Percentiles rank a stretch among this genome's conserved stretches.
These are phyloP conservation scores for Actinomortierella ambigua DNA, from an alignment of 371 early-diverging fungal species.

Conservation along the genomic window DNA sequence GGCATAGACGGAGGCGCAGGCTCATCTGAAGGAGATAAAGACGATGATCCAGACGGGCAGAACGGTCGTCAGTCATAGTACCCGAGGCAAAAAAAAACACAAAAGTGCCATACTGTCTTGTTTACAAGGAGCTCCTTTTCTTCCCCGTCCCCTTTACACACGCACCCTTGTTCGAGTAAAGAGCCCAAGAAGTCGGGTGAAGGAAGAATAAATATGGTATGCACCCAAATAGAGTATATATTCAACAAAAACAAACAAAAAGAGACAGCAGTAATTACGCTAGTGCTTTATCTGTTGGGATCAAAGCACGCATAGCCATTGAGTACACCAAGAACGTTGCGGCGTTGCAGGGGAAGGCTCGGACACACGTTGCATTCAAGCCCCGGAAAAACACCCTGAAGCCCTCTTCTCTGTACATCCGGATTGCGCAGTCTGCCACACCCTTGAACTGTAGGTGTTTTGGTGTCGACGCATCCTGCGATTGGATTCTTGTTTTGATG, in stretches of 20 bases:
- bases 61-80: not conserved
- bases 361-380: constrained; percentile 72
- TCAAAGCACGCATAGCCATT: constrained; percentile 54
- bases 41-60: not conserved
- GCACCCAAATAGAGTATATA: too few relatives aligned
- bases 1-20: not conserved
- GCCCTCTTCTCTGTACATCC: constrained; percentile 65
- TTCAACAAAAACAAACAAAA: too few relatives aligned
- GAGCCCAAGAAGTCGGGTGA: too few relatives aligned
- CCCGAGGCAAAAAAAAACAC: not conserved
- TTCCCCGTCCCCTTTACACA: too few relatives aligned
- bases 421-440: constrained; percentile 55
- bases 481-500: constrained; percentile 79
- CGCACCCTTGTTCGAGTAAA: too few relatives aligned
- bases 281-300: constrained; percentile 29
- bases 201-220: too few relatives aligned
- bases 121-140: too few relatives aligned
- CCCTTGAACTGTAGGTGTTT: constrained; percentile 53
- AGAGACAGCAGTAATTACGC: constrained; percentile 26
- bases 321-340: constrained; percentile 76
- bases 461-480: constrained; percentile 51
- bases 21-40: not conserved
- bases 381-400: constrained; percentile 71
- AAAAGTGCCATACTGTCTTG: not conserved
- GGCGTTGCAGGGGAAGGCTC: constrained; percentile 90